These are phyloP conservation scores for Linnemannia exigua DNA, from an alignment of 192 early-diverging fungal species.

Conservation along the genomic window DNA sequence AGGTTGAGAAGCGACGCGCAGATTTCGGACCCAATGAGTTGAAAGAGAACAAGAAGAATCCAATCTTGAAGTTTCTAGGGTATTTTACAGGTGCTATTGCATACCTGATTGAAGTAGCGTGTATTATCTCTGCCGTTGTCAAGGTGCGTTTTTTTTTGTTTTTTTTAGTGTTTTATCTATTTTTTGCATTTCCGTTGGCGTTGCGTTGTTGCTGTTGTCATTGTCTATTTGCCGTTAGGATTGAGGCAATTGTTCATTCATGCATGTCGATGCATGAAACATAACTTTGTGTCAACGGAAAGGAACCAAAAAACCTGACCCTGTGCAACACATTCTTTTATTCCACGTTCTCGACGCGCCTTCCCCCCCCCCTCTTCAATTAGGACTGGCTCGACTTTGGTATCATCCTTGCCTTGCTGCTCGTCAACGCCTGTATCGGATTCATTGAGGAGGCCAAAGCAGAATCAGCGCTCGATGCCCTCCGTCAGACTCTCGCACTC, in stretches of 20 bases:
- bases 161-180: background rate
- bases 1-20: slow-evolving; percentile 76
- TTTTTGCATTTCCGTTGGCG: background rate
- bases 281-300: background rate
- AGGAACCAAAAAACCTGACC: background rate
- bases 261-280: background rate
- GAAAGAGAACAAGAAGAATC: slow-evolving; percentile 86
- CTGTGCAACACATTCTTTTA: background rate
- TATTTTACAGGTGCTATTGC: slow-evolving; percentile 93
- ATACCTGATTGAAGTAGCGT: slow-evolving; percentile 90
- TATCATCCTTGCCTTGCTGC: slow-evolving; percentile 82
- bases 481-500: slow-evolving; percentile 93
- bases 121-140: slow-evolving; percentile 82
- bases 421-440: slow-evolving; percentile 93
- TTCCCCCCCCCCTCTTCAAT: background rate
- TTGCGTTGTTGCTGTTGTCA: background rate
- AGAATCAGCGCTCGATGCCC: slow-evolving; percentile 92
- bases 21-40: slow-evolving; percentile 87
- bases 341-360: background rate
- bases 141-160: slow-evolving; percentile 36
- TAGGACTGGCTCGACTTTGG: slow-evolving; percentile 78
- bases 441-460: slow-evolving; percentile 95
- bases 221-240: background rate
- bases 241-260: background rate
- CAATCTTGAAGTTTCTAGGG: slow-evolving; percentile 85